Base-by-base conservation (phyloP, 73 alveolate species). In the Durusdinium trenchii region DNA sequence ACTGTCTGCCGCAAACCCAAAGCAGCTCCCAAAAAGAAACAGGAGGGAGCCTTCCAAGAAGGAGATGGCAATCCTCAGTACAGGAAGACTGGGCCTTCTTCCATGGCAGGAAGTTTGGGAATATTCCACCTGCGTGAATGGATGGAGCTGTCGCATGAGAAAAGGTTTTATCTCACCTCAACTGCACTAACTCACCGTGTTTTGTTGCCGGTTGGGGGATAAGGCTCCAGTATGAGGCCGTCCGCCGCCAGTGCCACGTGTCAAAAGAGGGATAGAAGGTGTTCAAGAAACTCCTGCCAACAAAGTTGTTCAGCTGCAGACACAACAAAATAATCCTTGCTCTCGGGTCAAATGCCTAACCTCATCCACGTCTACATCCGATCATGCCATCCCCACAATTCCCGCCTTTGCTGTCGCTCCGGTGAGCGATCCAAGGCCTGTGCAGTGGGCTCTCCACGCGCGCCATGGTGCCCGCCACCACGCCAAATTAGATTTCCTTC, bases 181-280 rank as follows among this genome's bases (percentile, higher is more conserved):
- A n/a, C n/a, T n/a, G n/a, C n/a, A n/a, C n/a, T n/a, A n/a, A n/a
- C n/a, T n/a, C n/a, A n/a, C n/a, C n/a, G n/a, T n/a, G n/a, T n/a
- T n/a, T n/a, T n/a, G n/a, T n/a, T n/a, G n/a, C n/a, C n/a, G n/a
- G n/a, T n/a, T 57, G 42, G 3, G 35, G 91, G 73, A 35, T 50
- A 64, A 89, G 85, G 26, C 14, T 64, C 98, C 98, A 91, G 67
- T 91, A 91, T 3, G 98, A 91, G 52, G 98, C 98, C 36, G 98
- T 91, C 60, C 98, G 76, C 7, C 98, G 87, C 98, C 98, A 91
- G 78, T 91, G 98, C 98, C 98, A 91, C n/a, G 98, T 54, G n/a
- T 91, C 98, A 32, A 91, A 91, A 43, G 98, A 69, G 20, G 98
- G 98, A 76, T 67, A 91, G 54, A 91, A 91, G 36, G 76, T 69